Evolutionary conservation across 1,284 basidiomycete species (phyloP), one percentile per base, ranked within the genome.

Genomic region (Cutaneotrichosporon cavernicola): DNA sequence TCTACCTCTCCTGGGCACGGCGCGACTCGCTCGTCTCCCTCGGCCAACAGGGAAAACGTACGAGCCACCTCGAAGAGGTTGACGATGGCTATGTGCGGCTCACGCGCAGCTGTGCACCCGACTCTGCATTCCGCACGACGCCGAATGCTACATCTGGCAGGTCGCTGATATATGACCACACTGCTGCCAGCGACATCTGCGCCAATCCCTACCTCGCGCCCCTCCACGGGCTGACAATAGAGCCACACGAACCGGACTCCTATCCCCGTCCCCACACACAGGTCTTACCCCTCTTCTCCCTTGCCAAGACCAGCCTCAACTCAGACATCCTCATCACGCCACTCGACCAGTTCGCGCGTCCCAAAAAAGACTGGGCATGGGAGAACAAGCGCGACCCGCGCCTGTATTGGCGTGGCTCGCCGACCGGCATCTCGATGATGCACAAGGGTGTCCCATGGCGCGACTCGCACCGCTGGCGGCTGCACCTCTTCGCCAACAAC

Each of bases 271-370:
- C 78, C 14, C 78, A 80, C 56, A 77, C 77, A 1, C 71, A 75
- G 49, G 71, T 80, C 1, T 61, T 80, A 2, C 80, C 80, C 0
- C 62, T 81, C 4, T 80, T 81, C 71, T 77, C 76, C 64, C 67
- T 79, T 3, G 77, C 79, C 13, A 80, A 80, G 60, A 81, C 80
- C 0, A 72, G 74, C 0, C 72, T 80, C 68, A 81, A 81, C 67
- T 79, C 81, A n/a, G 83, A 83, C 61, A 82, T 84, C 56, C 75
- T 83, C 7, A 75, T 80, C 58, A 81, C 82, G 13, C 83, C 83
- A 2, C 75, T 83, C 5, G 82, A 84, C 58, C 82, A 83, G 66
- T 83, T 82, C 69, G 66, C 65, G 53, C 74, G 81, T 60, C 55
- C 52, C 2, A 64, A 74, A 3, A 78, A 79, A 0, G 82, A 84